Conservation (phyloP, 2,329 filamentous ascomycete species). For the Colletotrichum sp. region DNA sequence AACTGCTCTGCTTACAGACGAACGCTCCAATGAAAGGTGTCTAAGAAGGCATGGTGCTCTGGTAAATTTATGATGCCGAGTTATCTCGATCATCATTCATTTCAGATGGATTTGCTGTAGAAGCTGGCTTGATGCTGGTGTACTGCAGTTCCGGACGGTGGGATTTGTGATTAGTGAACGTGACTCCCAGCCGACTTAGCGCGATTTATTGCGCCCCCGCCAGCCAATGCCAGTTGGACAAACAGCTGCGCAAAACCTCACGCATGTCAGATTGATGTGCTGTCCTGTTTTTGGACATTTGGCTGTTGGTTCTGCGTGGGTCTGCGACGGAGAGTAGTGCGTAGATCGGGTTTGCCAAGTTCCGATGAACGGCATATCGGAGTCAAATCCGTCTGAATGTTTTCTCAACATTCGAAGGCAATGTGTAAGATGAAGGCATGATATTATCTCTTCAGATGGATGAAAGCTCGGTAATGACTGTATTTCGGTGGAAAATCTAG, state of each 20-base stretch:
- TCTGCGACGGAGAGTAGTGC: not conserved
- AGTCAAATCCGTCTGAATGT: not conserved
- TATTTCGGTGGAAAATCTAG: not conserved
- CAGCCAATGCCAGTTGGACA: not conserved
- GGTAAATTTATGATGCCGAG: accelerated
- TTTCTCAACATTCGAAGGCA: accelerated
- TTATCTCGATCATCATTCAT: not conserved
- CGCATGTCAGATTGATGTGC: not conserved
- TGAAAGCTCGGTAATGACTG: not conserved
- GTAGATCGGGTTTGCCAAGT: not conserved
- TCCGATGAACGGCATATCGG: not conserved
- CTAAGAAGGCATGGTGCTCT: not conserved
- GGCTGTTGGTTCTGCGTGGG: not conserved
- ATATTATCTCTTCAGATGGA: accelerated
- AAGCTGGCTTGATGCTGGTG: not conserved
- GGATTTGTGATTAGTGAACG: not conserved
- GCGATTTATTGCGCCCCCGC: not conserved
- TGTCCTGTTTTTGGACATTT: not conserved
- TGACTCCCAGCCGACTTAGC: not conserved
- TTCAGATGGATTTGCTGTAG: not conserved
- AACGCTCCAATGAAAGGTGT: not conserved
- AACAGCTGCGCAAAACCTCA: not conserved
- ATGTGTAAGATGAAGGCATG: not conserved
- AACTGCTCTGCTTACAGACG: not conserved
- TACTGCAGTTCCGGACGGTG: not conserved